Evolutionary conservation across 257 asterid species (phyloP), one percentile per base, ranked within the genome.

Genomic region (Capsicum chinense): DNA sequence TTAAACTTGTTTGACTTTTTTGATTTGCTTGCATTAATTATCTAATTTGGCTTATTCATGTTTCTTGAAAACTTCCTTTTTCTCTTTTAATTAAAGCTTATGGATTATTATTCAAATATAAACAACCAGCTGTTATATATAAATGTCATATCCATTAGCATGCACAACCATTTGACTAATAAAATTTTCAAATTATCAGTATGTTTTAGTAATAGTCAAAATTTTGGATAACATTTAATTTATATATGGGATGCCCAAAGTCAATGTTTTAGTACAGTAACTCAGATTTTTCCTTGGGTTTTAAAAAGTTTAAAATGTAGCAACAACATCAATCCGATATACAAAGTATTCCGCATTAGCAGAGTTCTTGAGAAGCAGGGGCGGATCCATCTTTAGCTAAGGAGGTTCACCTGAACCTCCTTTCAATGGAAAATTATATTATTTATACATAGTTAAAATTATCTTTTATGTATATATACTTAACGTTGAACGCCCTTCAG

Each of bases 91-190:
- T 13, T 19, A 73, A 74, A 6, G n/a, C 58, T n/a, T 74, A 74
- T 50, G 21, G 80, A 74, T 74, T 73, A 44, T 62, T 19, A 0
- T 50, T 74, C 60, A 74, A 74, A 50, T 74, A 50, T 74, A 74
- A 74, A 74, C 81, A 12, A 74, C 62, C 60, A 74, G 62, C 21
- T 50, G 81, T 74, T 62, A 50, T 26, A 50, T 50, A 50, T 73
- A 19, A 19, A 26, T 11, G 19, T n/a, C 80, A 19, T 48, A 73
- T 73, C n/a, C 62, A 74, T 52, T 74, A 13, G 80, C 44, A 48
- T 74, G 80, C 80, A 48, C 19, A 19, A 3, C 7, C 6, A 6
- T 74, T 50, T 74, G 80, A 50, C 80, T 74, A 50, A 21, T 74
- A 26, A 19, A 50, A 74, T 3, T 0, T 74, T 73, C 42, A 73